Conservation (phyloP, 2,329 filamentous ascomycete species). For the Akanthomyces muscarius region DNA sequence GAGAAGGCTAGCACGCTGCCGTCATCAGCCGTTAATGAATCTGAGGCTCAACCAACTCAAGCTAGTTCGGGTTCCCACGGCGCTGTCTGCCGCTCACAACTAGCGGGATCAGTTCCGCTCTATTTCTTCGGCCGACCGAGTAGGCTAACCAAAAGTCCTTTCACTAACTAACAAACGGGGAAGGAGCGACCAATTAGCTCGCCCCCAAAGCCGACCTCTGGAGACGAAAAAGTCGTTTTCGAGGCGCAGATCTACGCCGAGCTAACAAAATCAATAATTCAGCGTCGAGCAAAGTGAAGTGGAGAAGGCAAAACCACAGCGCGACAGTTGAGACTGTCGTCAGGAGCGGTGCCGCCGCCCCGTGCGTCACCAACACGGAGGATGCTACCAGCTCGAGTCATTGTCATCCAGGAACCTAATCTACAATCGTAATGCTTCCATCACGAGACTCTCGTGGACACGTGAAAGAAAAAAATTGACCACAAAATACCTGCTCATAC, state of each 20-base stretch:
- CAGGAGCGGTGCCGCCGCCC: not conserved
- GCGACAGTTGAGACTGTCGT: not conserved
- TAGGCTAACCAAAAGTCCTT: not conserved
- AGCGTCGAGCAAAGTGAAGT: not conserved
- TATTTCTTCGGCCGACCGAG: not conserved
- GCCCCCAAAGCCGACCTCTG: not conserved
- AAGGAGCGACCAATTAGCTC: not conserved
- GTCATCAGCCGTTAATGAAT: not conserved
- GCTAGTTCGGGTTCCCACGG: not conserved
- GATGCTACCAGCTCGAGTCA: conserved; percentile 1
- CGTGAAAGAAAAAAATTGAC: not conserved
- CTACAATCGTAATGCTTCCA: conserved; percentile 4
- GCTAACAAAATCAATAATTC: not conserved
- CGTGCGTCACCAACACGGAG: not conserved
- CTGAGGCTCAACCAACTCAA: not conserved
- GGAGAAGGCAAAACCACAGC: not conserved
- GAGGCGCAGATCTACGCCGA: not conserved
- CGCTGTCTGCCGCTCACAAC: not conserved
- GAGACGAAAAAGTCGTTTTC: too few relatives aligned
- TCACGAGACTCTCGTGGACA: not conserved
- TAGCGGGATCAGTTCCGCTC: not conserved
- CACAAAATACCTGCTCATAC: not conserved
- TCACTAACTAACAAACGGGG: not conserved
- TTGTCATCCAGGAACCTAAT: conserved; percentile 5
- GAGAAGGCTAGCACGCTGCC: too few relatives aligned